These are phyloP conservation scores for Aspergillus funiculosus DNA, from an alignment of 495 filamentous ascomycete species.

Conservation along the genomic window DNA sequence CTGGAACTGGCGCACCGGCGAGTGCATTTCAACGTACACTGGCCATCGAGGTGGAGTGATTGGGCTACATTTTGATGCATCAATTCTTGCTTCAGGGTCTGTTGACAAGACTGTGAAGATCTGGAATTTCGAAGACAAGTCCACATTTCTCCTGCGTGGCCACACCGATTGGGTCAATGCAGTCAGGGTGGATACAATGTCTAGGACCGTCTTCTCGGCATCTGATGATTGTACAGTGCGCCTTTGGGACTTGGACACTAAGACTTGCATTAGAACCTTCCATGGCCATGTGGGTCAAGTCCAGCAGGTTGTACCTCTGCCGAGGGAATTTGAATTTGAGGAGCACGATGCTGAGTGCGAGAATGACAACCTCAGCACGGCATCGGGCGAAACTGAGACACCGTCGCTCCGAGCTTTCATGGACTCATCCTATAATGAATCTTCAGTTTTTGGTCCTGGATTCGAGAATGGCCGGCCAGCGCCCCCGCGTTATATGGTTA, in stretches of 20 bases:
- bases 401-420: slow-evolving; percentile 14
- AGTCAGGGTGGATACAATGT: slow-evolving; percentile 73
- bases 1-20: slow-evolving; percentile 95
- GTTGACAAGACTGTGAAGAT: slow-evolving; percentile 87
- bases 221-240: slow-evolving; percentile 89
- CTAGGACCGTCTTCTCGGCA: slow-evolving; percentile 82
- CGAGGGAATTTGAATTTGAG: slow-evolving; percentile 84
- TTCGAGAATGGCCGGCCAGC: slow-evolving; percentile 59
- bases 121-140: slow-evolving; percentile 84
- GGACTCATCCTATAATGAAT: slow-evolving; percentile 35
- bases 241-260: slow-evolving; percentile 89
- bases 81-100: slow-evolving; percentile 79
- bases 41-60: slow-evolving; percentile 79
- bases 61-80: slow-evolving; percentile 75
- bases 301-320: slow-evolving; percentile 78
- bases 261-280: slow-evolving; percentile 68
- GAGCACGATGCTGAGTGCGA: slow-evolving; percentile 52
- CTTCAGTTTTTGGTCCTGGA: slow-evolving; percentile 48
- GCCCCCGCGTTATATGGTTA: slow-evolving; percentile 86
- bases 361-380: slow-evolving; percentile 45
- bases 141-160: slow-evolving; percentile 68
- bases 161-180: slow-evolving; percentile 94
- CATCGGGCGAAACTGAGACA: slow-evolving; percentile 31
- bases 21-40: slow-evolving; percentile 73
- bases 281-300: slow-evolving; percentile 95